Conservation (phyloP, 176 grass and related monocot species). For the Eremochloa ophiuroides region DNA sequence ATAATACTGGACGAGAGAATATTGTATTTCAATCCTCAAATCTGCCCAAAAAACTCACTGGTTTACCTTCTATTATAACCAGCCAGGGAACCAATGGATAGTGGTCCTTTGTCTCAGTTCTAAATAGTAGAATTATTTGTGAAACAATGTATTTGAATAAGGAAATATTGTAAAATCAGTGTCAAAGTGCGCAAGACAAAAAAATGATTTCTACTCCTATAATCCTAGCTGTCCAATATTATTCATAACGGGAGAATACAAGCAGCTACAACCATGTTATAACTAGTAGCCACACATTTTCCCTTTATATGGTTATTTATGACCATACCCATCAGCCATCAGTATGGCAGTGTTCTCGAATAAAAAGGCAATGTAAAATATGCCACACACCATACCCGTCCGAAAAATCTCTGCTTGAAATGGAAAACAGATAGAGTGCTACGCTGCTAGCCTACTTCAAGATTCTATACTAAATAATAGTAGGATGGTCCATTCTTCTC, state of each 20-base stretch:
- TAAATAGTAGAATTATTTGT: neutral
- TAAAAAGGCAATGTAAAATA: neutral
- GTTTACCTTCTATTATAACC: neutral
- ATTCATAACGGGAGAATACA: neutral
- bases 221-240: neutral
- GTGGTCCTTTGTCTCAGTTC: neutral
- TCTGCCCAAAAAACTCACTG: neutral
- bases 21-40: neutral
- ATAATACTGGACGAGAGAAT: neutral
- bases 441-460: neutral
- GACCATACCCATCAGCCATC: neutral
- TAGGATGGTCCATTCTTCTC: neutral
- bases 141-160: neutral
- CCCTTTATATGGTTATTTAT: neutral
- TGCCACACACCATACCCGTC: neutral
- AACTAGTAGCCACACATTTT: neutral
- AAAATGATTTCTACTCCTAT: neutral
- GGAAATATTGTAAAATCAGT: slow-evolving; percentile 1
- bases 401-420: neutral
- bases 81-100: neutral
- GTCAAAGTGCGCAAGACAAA: neutral
- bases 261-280: neutral
- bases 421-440: neutral
- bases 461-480: neutral
- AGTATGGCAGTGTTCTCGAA: neutral